Percentiles rank a stretch among this genome's conserved stretches.
Conservation (phyloP, 345 rosid genomes). For the Moricandia arvensis region DNA sequence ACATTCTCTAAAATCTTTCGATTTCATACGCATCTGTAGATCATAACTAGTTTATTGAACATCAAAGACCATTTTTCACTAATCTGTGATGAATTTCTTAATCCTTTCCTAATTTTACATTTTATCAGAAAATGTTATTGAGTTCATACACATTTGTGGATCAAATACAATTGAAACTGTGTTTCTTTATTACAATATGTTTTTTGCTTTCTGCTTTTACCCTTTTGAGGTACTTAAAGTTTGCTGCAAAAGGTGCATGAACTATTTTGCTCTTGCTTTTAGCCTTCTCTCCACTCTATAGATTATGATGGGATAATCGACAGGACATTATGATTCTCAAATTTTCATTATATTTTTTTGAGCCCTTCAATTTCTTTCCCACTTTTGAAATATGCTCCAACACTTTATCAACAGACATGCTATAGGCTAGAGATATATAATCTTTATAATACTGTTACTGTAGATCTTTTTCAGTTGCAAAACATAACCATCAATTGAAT, state of each 20-base stretch:
- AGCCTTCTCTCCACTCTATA: slow-evolving; percentile 33
- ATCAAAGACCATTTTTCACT: background rate
- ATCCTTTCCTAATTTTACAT: slow-evolving; percentile 18
- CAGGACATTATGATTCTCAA: slow-evolving; percentile 32
- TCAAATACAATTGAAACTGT: slow-evolving; percentile 3
- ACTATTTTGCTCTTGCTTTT: slow-evolving; percentile 34
- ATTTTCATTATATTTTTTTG: slow-evolving; percentile 28
- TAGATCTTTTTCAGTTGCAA: slow-evolving; percentile 5
- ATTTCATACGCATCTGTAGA: slow-evolving; percentile 5
- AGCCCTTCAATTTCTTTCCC: slow-evolving; percentile 31
- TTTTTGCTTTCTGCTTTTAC: slow-evolving; percentile 26
- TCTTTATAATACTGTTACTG: slow-evolving; percentile 5
- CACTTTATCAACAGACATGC: slow-evolving; percentile 16
- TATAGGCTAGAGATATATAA: slow-evolving; percentile 9
- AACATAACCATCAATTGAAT: background rate
- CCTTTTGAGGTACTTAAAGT: slow-evolving; percentile 38
- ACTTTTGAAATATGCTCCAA: slow-evolving; percentile 30
- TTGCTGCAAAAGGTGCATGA: slow-evolving; percentile 37
- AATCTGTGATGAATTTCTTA: slow-evolving; percentile 24
- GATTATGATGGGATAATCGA: slow-evolving; percentile 35
- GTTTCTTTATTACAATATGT: background rate
- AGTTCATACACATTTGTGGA: slow-evolving; percentile 9
- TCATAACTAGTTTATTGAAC: background rate
- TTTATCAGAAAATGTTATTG: background rate
- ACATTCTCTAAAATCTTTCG: background rate